Conservation (phyloP, 805 yeast genomes). For the Yamadazyma sp. region DNA sequence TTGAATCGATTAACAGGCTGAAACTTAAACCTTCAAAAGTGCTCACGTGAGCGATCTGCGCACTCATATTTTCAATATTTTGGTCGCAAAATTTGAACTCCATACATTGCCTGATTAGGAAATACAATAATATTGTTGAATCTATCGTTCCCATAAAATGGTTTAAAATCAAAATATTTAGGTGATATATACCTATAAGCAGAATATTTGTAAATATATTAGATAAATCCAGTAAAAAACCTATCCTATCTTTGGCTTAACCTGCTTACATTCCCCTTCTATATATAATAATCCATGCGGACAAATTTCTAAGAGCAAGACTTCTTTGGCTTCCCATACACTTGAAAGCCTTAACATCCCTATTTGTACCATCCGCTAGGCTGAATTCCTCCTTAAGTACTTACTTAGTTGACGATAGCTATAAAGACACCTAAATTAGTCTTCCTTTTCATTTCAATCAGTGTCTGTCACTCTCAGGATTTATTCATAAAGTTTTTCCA, state of each 20-base stretch:
- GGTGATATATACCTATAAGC: constrained; percentile 8
- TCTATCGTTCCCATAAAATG: constrained; percentile 1
- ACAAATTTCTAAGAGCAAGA: constrained; percentile 3
- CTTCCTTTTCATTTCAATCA: too few relatives aligned
- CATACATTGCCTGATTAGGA: constrained; percentile 10
- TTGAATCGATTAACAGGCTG: too few relatives aligned
- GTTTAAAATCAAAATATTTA: constrained; percentile 14
- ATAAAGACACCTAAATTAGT: too few relatives aligned
- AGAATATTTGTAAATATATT: constrained; percentile 13
- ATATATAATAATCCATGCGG: constrained; percentile 9
- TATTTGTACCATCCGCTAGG: too few relatives aligned
- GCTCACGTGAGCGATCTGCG: constrained; percentile 2
- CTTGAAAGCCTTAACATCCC: too few relatives aligned
- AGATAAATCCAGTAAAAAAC: constrained; percentile 14
- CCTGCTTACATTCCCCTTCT: neutral
- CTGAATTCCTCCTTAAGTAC: too few relatives aligned
- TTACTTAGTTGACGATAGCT: too few relatives aligned
- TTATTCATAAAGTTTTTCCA: too few relatives aligned
- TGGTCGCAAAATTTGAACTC: constrained; percentile 12
- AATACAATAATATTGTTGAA: constrained; percentile 8
- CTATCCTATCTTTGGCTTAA: constrained; percentile 4
- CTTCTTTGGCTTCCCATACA: constrained; percentile 3
- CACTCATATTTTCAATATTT: constrained; percentile 2
- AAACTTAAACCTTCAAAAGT: too few relatives aligned
- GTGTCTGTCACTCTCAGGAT: too few relatives aligned